A percentile compares a stretch with the other conserved stretches of the same genome.
Conservation (phyloP, 805 yeast genomes). For the Debaryomyces tyrocola region DNA sequence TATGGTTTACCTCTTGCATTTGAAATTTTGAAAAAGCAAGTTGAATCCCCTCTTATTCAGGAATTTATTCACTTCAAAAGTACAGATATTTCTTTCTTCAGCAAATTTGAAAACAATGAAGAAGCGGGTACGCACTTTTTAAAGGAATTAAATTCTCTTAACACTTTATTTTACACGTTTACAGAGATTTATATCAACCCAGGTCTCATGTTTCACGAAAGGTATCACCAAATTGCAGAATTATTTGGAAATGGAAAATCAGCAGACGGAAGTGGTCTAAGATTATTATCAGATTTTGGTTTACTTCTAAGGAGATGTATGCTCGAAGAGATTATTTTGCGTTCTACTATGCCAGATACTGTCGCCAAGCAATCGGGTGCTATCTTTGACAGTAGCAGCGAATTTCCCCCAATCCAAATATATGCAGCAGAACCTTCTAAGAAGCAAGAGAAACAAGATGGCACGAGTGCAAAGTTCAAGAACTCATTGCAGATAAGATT, state of each 20-base stretch:
- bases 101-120: constrained; percentile 25
- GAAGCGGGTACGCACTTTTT: constrained; percentile 32
- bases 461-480: constrained; percentile 59
- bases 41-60: constrained; percentile 29
- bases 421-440: constrained; percentile 41
- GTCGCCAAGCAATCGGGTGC: constrained; percentile 47
- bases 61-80: constrained; percentile 28
- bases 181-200: constrained; percentile 59
- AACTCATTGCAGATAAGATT: constrained; percentile 59
- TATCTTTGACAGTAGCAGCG: constrained; percentile 22
- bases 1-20: constrained; percentile 45
- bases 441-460: constrained; percentile 34
- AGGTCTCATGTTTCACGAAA: constrained; percentile 47
- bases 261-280: constrained; percentile 31
- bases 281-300: constrained; percentile 42
- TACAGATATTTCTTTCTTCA: constrained; percentile 36
- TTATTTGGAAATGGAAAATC: constrained; percentile 29
- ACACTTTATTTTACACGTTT: constrained; percentile 50
- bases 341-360: constrained; percentile 47
- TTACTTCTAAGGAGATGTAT: constrained; percentile 50
- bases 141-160: constrained; percentile 35
- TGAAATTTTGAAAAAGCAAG: constrained; percentile 25
- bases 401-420: constrained; percentile 42
- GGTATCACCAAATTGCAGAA: constrained; percentile 41
- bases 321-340: constrained; percentile 57